These are phyloP conservation scores for Sporopachydermia lactativora DNA, from an alignment of 805 yeast species.

Conservation along the genomic window DNA sequence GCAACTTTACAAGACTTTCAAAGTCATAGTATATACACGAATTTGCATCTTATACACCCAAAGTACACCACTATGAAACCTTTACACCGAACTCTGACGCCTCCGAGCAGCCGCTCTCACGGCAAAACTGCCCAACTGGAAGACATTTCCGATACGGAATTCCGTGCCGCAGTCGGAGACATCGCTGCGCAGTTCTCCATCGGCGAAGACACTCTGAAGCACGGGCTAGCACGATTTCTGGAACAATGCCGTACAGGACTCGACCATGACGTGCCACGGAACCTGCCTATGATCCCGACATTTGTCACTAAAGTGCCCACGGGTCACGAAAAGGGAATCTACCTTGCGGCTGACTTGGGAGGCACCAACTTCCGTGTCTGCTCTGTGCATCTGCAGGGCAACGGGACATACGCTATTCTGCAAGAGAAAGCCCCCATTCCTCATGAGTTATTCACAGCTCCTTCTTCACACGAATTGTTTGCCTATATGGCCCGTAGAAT, in stretches of 20 bases:
- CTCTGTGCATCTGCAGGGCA: slow-evolving; percentile 49
- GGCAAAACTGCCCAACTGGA: too few relatives aligned
- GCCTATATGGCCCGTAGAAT: slow-evolving; percentile 62
- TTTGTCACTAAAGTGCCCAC: slow-evolving; percentile 74
- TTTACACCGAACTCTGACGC: too few relatives aligned
- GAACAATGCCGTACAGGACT: slow-evolving; percentile 4
- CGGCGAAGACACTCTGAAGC: neutral
- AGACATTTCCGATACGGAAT: too few relatives aligned
- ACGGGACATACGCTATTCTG: slow-evolving; percentile 58
- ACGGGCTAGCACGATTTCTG: neutral
- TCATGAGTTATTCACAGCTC: slow-evolving; percentile 51
- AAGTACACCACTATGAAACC: too few relatives aligned
- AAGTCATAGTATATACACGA: too few relatives aligned
- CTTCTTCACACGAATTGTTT: slow-evolving; percentile 53
- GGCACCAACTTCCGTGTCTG: slow-evolving; percentile 95
- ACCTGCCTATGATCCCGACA: slow-evolving; percentile 84
- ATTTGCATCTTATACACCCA: too few relatives aligned
- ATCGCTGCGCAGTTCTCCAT: too few relatives aligned
- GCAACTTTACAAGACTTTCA: too few relatives aligned
- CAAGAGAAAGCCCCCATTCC: slow-evolving; percentile 78
- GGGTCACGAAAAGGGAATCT: slow-evolving; percentile 74
- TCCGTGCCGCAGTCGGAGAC: too few relatives aligned
- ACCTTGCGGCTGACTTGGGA: slow-evolving; percentile 87
- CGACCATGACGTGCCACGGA: slow-evolving; percentile 10
- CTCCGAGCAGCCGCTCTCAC: too few relatives aligned